Conservation (phyloP, 371 early-diverging fungal genomes). For the Blyttiomyces sp. region DNA sequence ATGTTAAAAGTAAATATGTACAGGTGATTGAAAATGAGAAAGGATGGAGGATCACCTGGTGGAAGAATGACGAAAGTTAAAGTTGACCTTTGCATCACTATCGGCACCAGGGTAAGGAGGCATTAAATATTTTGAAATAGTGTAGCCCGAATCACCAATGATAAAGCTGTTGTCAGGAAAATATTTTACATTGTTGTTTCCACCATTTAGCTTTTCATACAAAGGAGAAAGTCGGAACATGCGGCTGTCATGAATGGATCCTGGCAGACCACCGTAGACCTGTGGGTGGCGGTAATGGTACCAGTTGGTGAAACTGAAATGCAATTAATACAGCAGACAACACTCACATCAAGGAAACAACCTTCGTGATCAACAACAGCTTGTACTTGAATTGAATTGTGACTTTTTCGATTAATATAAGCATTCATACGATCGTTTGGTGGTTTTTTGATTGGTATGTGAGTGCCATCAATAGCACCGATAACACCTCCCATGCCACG, state of each 20-base stretch:
- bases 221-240: neutral
- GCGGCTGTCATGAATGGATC: neutral
- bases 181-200: no score
- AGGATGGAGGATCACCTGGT: neutral
- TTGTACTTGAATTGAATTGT: neutral
- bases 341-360: neutral
- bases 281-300: neutral
- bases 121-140: neutral
- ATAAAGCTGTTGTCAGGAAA: neutral
- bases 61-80: neutral
- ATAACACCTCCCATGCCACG: neutral
- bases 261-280: neutral
- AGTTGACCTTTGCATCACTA: neutral
- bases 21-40: no score
- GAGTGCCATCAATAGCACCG: slow-evolving; percentile 1
- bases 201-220: neutral
- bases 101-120: neutral
- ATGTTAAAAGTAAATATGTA: neutral
- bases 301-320: no score
- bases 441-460: slow-evolving; percentile 1
- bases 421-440: neutral
- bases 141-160: neutral
- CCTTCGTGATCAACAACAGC: neutral
- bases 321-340: no score
- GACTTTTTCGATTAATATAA: neutral